Percentiles rank a stretch among this genome's conserved stretches.
These are phyloP conservation scores for Ampelomyces quisqualis DNA, from an alignment of 2,329 filamentous ascomycete species.

Conservation along the genomic window DNA sequence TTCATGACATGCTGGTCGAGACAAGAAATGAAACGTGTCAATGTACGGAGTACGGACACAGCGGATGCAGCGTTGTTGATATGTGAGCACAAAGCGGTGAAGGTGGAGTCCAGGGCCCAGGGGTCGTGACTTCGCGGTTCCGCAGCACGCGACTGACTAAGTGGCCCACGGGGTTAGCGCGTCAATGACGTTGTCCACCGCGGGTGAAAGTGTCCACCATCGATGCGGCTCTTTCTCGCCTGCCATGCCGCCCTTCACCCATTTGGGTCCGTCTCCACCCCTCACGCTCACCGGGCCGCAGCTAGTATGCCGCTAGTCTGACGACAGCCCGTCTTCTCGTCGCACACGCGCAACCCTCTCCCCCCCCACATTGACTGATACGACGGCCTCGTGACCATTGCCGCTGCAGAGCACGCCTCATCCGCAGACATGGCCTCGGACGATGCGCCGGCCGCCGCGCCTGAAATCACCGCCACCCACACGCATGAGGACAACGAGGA, in stretches of 20 bases:
- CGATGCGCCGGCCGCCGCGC: conserved; percentile 9
- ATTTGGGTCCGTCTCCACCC: background rate
- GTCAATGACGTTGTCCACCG: conserved; percentile 5
- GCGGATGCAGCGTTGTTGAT: conserved; percentile 64
- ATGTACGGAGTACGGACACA: conserved; percentile 62
- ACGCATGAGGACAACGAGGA: no score
- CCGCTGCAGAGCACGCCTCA: no score
- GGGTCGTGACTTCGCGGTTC: conserved; percentile 6
- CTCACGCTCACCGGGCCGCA: background rate
- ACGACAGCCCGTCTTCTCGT: no score
- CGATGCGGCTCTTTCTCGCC: conserved; percentile 1
- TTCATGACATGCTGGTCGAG: conserved; percentile 11
- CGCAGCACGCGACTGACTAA: background rate
- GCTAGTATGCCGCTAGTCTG: background rate
- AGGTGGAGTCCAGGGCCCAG: conserved; percentile 21
- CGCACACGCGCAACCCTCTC: no score
- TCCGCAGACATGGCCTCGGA: conserved; percentile 12
- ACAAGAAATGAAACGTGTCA: conserved; percentile 49
- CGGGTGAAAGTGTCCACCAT: conserved; percentile 1
- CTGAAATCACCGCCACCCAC: conserved; percentile 10
- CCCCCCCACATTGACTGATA: no score
- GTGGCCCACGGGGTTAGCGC: conserved; percentile 1
- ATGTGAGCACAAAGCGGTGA: conserved; percentile 53
- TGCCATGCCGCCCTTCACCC: conserved; percentile 1
- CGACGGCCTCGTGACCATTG: no score